phyloP scores from a whole-genome alignment of 2,329 filamentous ascomycete species.

The Botrytis fragariae region DNA sequence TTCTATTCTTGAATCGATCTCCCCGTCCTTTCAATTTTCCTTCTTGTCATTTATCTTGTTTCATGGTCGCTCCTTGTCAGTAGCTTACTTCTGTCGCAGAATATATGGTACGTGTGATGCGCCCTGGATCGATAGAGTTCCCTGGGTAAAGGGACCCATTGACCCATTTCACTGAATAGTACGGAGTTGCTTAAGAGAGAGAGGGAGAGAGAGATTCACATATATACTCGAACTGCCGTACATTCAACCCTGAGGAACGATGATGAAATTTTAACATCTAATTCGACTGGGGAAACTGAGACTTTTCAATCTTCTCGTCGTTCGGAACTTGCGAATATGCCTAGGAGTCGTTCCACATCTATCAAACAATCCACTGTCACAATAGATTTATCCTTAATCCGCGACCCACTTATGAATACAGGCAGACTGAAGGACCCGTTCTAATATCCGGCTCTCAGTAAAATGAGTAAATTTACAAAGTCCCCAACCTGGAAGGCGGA shows the following conservation, averaged over 20 bases:
- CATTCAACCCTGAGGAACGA: background rate
- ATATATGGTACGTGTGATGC: conserved; percentile 38
- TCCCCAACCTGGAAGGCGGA: conserved; percentile 31
- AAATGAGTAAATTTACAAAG: conserved; percentile 35
- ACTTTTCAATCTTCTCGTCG: conserved; percentile 6
- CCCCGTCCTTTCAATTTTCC: conserved; percentile 25
- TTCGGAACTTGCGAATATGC: conserved; percentile 23
- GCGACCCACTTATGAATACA: conserved; percentile 24
- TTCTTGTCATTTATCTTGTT: conserved; percentile 29
- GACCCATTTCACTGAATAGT: conserved; percentile 5
- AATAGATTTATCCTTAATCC: conserved; percentile 22
- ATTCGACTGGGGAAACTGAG: background rate
- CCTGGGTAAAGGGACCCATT: conserved; percentile 23
- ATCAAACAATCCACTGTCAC: conserved; percentile 11
- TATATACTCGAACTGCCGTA: background rate
- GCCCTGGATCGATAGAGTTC: conserved; percentile 27
- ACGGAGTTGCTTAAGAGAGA: conserved; percentile 8
- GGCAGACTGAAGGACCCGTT: background rate
- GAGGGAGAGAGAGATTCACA: background rate
- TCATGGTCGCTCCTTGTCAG: conserved; percentile 33
- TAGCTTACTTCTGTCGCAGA: conserved; percentile 33
- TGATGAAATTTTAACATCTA: background rate
- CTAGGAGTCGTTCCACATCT: conserved; percentile 10
- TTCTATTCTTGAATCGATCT: conserved; percentile 9
- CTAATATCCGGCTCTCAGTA: conserved; percentile 18